Base-by-base conservation (phyloP, 169 alveolate species). In the Plasmodium gaboni region DNA sequence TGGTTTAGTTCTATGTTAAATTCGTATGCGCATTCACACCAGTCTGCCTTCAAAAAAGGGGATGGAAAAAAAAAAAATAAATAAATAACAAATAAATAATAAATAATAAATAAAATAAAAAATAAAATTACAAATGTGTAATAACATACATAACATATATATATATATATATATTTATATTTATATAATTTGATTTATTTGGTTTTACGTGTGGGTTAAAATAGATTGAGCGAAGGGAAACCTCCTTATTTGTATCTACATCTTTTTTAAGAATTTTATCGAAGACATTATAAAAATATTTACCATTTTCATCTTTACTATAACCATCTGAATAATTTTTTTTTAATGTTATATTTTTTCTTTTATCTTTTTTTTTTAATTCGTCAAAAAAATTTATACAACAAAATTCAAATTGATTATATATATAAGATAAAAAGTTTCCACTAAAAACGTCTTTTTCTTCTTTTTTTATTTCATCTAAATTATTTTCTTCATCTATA, bases 21-120 rank as follows among this genome's bases (percentile, higher is more conserved):
- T 65, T 78, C 89, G 10, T 78, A 78, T 15, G 78, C 78, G 19
- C 89, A 78, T 38, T 78, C 89, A 19, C 76, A 78, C 89, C 89
- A 78, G 76, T 78, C 89, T n/a, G 89, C 89, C 89, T 78, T 12
- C 10, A 32, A 32, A 28, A 32, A 13, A 73, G 74, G 15, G 64
- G 6, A 60, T 19, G 13, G 61, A 13, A 5, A 53, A 53, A 46
- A 46, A 48, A 22, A 42, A 28, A 61, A 8, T 2, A 17, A 48
- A 24, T 5, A 19, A 5, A 10, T 19, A 15, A 28, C 2, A 24
- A 51, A 65, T 12, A 2, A 22, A 1, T n/a, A 2, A 73, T 12
- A 48, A 8, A 61, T 60, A 42, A 61, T n/a, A 10, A 55, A 9
- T 2, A 26, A 55, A 28, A 67, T 28, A 73, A 6, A 73, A 53